Evolutionary conservation across 345 rosid genomes (phyloP).

Genomic region (rapeseed (Brassica napus)): Da-Ae NC_063444.1:3039001-3039500

Average conservation of each 20-base stretch:
- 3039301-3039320: neutral
- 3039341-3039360: neutral
- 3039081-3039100: neutral
- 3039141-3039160: neutral
- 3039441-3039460: conserved; percentile 54
- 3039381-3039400: neutral
- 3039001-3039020: neutral
- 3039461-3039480: conserved; percentile 65
- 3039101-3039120: neutral
- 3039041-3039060: neutral
- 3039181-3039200: neutral
- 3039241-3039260: neutral
- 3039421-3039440: conserved; percentile 33
- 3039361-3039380: neutral
- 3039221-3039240: neutral
- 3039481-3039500: conserved; percentile 83
- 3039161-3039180: neutral
- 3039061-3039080: neutral
- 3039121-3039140: neutral
- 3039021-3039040: neutral
- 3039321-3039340: neutral
- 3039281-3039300: neutral
- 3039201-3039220: neutral
- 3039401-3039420: neutral
- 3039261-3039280: neutral